phyloP scores from a whole-genome alignment of 2,329 filamentous ascomycete species.

The Ilyonectria robusta region DNA sequence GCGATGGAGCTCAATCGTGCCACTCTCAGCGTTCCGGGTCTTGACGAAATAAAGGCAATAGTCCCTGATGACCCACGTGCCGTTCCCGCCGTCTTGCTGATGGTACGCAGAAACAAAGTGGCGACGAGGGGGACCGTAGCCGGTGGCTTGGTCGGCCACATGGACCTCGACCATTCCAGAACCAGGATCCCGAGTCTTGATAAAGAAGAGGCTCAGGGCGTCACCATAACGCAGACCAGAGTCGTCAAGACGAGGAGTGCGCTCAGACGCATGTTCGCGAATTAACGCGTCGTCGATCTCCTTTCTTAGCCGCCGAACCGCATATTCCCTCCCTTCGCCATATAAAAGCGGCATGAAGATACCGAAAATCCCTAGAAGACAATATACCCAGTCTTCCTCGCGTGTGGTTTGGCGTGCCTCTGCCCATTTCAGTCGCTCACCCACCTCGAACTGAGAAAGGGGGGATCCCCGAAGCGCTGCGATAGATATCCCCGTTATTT shows the following conservation, averaged over 20 bases:
- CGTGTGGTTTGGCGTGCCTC: neutral
- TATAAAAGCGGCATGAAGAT: constrained; percentile 4
- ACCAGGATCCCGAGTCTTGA: too few species aligned
- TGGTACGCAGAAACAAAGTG: too few species aligned
- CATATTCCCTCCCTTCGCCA: constrained; percentile 1
- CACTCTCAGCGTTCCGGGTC: too few species aligned
- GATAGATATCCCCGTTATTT: neutral
- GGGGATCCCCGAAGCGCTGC: neutral
- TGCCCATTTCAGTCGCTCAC: neutral
- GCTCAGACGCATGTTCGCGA: neutral
- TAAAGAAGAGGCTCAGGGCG: too few species aligned
- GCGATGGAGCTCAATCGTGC: too few species aligned
- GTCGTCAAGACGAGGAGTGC: neutral
- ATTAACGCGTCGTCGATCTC: neutral
- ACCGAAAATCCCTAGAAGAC: constrained; percentile 3
- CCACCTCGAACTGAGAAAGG: neutral
- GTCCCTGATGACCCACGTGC: too few species aligned
- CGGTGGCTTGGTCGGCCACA: too few species aligned
- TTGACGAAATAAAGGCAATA: too few species aligned
- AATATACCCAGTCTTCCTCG: constrained; percentile 5
- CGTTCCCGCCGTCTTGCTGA: too few species aligned
- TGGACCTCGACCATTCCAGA: too few species aligned
- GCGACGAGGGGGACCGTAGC: too few species aligned
- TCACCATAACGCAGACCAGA: too few species aligned
- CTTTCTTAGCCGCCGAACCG: neutral